Base-by-base conservation (phyloP, 2,329 filamentous ascomycete species). In the Exophiala sp. region DNA sequence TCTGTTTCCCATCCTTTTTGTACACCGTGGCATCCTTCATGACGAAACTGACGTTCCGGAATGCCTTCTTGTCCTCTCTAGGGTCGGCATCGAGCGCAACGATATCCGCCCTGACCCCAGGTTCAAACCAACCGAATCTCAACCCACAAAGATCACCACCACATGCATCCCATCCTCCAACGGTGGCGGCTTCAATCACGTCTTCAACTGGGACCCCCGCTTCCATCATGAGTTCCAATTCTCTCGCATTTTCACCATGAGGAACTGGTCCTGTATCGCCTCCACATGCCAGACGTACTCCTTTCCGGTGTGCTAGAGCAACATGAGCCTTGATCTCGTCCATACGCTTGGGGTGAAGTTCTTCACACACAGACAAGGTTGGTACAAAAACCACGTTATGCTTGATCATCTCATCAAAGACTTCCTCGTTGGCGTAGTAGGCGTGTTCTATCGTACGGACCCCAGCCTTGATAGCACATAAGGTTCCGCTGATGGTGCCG, bases 1-100 rank as follows among this genome's bases (percentile, higher is more conserved):
- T 5, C 6, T 27, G 6, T 5, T 42, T 38, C 11, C 53, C 53
- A 39, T 50, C 46, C 18, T 19, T 27, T 27, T 77, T 78, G 68
- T 73, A 79, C 7, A 79, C 65, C 42, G 59, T 67, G 1, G 68
- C 76, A 58, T 80, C 76, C 60, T 80, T 80, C 76, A 80, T 79
- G 14, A 80, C 77, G 60, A 79, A 79, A 45, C 61, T 66, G 1
- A 79, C 72, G 50, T 67, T 70, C 45, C 75, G 67, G 23, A 80
- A 52, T 1, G 71, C 71, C 16, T 60, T 55, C 1, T 61, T 29
- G 46, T 77, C 72, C 16, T 64, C 53, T 21, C 65, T 63, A 2
- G 73, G 69, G 56, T 78, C 72, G 0, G 67, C 63, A 1, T 71
- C 65, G 9, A 80, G 52, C 0, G 74, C 76, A 41, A 79, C 68